These are phyloP conservation scores for Globisporangium heterothallicum DNA, from an alignment of 352 stramenopile genomes.

Conservation along the genomic window DNA sequence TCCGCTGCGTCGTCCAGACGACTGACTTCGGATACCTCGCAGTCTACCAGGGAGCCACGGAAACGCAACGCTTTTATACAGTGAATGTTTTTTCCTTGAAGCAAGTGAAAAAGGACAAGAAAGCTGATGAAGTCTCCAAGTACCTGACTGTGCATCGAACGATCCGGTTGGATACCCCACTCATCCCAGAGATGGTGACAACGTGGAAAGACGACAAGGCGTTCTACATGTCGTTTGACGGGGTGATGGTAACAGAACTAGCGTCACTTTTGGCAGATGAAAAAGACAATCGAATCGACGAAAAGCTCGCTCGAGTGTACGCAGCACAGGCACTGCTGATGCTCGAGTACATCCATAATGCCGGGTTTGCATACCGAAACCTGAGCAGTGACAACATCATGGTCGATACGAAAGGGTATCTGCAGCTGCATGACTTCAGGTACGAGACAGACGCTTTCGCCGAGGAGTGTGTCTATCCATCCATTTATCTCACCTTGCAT, in stretches of 20 bases:
- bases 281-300: conserved; percentile 45
- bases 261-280: conserved; percentile 55
- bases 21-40: conserved; percentile 73
- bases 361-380: conserved; percentile 76
- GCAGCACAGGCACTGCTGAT: conserved; percentile 71
- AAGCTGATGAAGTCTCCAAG: conserved; percentile 61
- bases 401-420: conserved; percentile 71
- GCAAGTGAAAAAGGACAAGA: conserved; percentile 60
- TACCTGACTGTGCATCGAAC: conserved; percentile 67
- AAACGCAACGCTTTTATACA: conserved; percentile 61
- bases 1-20: conserved; percentile 67
- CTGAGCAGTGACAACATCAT: conserved; percentile 84
- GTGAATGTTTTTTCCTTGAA: conserved; percentile 78
- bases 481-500: too few species aligned
- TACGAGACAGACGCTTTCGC: conserved; percentile 14
- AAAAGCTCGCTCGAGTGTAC: conserved; percentile 50
- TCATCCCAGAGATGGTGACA: conserved; percentile 66
- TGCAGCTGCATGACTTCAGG: conserved; percentile 84
- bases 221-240: conserved; percentile 77
- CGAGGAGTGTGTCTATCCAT: too few species aligned
- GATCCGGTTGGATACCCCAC: conserved; percentile 60
- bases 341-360: conserved; percentile 81
- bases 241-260: conserved; percentile 62
- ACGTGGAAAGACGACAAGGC: conserved; percentile 78
- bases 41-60: conserved; percentile 58